Percentiles rank a stretch among this genome's conserved stretches.
phyloP scores from a whole-genome alignment of 352 stramenopile genomes.

The Pythium plurisporium region DNA sequence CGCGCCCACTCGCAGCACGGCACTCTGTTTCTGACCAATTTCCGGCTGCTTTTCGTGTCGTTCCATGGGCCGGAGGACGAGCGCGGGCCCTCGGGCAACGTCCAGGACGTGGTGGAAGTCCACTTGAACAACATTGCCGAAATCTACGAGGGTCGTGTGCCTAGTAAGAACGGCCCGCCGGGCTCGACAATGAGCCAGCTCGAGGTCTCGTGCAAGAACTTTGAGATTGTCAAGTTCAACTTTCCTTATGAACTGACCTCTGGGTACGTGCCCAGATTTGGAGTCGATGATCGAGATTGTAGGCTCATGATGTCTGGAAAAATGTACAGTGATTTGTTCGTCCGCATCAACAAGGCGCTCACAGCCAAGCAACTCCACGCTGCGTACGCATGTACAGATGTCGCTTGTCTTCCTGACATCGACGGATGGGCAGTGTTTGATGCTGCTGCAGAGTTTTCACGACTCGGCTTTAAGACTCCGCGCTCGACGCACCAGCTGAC shows the following conservation, averaged over 20 bases:
- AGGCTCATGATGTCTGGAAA: not conserved
- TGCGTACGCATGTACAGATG: constrained; percentile 42
- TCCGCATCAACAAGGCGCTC: constrained; percentile 62
- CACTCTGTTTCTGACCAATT: constrained; percentile 73
- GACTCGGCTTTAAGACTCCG: constrained; percentile 45
- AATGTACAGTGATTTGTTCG: constrained; percentile 52
- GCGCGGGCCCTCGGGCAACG: not conserved
- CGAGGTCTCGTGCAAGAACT: constrained; percentile 86
- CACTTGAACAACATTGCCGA: constrained; percentile 75
- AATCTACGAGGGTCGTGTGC: constrained; percentile 50
- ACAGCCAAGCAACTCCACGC: constrained; percentile 42
- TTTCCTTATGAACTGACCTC: constrained; percentile 63
- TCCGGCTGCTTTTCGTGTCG: constrained; percentile 65
- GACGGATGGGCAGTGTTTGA: constrained; percentile 58
- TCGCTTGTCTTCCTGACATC: constrained; percentile 33
- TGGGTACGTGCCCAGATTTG: constrained; percentile 25
- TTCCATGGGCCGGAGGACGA: constrained; percentile 43
- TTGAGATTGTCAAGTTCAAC: constrained; percentile 75
- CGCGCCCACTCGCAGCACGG: constrained; percentile 36
- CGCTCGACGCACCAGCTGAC: constrained; percentile 33
- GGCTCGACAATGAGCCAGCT: constrained; percentile 49
- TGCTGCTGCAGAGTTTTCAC: constrained; percentile 48
- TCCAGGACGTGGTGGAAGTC: constrained; percentile 55
- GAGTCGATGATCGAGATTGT: not conserved
- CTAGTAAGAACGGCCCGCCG: constrained; percentile 26